Percentiles rank a stretch among this genome's conserved stretches.
These are phyloP conservation scores for Madurella fahalii DNA, from an alignment of 2,329 filamentous ascomycete species.

Conservation along the genomic window DNA sequence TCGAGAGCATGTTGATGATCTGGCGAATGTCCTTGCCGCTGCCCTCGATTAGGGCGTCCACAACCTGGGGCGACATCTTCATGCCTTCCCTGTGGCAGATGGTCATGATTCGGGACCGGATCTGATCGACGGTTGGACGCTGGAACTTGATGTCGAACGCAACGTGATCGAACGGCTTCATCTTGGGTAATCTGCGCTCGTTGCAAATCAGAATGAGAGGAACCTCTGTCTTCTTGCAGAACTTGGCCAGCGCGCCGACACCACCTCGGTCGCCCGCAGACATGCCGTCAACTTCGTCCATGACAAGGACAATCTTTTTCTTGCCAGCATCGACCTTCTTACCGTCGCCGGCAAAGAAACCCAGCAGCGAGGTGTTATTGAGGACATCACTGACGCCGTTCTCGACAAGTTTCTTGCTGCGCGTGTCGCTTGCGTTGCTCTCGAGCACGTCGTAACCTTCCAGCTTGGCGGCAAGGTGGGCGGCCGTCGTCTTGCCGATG, in stretches of 20 bases:
- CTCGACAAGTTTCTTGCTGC: conserved; percentile 95
- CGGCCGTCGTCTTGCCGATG: conserved; percentile 77
- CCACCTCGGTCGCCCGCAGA: conserved; percentile 94
- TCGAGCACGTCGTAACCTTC: conserved; percentile 93
- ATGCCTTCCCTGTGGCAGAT: conserved; percentile 90
- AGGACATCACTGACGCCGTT: conserved; percentile 82
- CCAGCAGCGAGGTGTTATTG: conserved; percentile 86
- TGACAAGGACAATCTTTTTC: conserved; percentile 93
- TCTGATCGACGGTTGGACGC: conserved; percentile 84
- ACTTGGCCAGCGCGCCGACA: conserved; percentile 87
- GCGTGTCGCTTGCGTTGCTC: conserved; percentile 90
- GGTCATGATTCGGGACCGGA: conserved; percentile 87
- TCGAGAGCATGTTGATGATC: conserved; percentile 97
- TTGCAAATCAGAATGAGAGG: conserved; percentile 98
- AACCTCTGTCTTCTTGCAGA: conserved; percentile 92
- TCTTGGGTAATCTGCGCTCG: conserved; percentile 86
- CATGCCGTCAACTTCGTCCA: conserved; percentile 99
- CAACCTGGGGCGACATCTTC: conserved; percentile 75
- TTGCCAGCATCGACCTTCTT: conserved; percentile 75
- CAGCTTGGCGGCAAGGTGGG: conserved; percentile 86
- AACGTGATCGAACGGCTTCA: conserved; percentile 93
- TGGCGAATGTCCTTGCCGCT: conserved; percentile 94
- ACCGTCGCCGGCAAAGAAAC: conserved; percentile 82
- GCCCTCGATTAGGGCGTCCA: conserved; percentile 92
- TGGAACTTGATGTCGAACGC: conserved; percentile 83